phyloP scores from a whole-genome alignment of 805 yeast species.

The Kurtzmaniella fragi region DNA sequence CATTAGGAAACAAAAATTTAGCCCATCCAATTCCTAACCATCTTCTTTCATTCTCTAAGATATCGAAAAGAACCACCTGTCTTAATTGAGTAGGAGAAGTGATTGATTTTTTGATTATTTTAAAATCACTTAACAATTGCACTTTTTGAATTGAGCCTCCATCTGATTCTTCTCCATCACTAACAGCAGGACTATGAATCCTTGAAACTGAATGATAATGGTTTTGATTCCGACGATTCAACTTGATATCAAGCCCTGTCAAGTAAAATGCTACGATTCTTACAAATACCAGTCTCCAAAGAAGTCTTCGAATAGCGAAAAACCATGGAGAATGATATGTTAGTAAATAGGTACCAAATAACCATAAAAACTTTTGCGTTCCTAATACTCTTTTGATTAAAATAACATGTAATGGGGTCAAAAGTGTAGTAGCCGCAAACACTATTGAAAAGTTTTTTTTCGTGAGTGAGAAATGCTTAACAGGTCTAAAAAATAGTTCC shows the following conservation, averaged over 20 bases:
- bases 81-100: conserved; percentile 39
- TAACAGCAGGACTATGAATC: conserved; percentile 13
- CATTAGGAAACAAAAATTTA: conserved; percentile 45
- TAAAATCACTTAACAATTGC: conserved; percentile 29
- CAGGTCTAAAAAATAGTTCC: conserved; percentile 37
- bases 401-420: conserved; percentile 42
- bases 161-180: conserved; percentile 12
- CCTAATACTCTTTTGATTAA: conserved; percentile 28
- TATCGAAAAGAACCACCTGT: conserved; percentile 45
- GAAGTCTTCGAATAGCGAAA: conserved; percentile 36
- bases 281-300: conserved; percentile 47
- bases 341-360: conserved; percentile 31
- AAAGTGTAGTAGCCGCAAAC: conserved; percentile 21
- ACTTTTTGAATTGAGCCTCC: conserved; percentile 5
- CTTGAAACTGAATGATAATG: conserved; percentile 7
- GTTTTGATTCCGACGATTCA: conserved; percentile 6
- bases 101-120: conserved; percentile 31
- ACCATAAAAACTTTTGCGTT: conserved; percentile 29
- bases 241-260: conserved; percentile 35
- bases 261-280: conserved; percentile 32
- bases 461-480: conserved; percentile 19
- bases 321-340: conserved; percentile 48
- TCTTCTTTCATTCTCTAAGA: conserved; percentile 54
- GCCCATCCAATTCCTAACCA: conserved; percentile 64
- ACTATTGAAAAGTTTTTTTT: conserved; percentile 24